phyloP scores from a whole-genome alignment of 192 early-diverging fungal genomes.

The Backusella macrospora region DNA sequence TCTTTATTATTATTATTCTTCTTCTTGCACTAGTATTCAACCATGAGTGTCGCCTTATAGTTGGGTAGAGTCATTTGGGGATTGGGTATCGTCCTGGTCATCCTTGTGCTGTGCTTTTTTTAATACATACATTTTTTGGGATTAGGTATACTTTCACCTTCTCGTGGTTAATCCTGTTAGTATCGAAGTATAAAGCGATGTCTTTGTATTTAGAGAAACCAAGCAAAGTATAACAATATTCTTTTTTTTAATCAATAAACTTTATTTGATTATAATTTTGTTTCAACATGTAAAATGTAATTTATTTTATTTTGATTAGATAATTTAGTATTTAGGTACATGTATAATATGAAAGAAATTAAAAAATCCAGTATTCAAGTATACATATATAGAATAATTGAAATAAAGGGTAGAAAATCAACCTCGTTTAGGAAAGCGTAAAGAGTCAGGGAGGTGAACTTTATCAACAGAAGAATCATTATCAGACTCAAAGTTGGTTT shows the following conservation, averaged over 20 bases:
- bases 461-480: background rate
- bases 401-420: slow-evolving; percentile 8
- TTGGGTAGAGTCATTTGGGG: no score
- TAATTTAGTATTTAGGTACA: background rate
- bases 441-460: slow-evolving; percentile 4
- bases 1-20: no score
- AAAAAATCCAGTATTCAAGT: background rate
- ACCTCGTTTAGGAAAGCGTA: slow-evolving; percentile 8
- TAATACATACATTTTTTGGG: no score
- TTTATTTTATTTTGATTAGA: no score
- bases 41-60: no score
- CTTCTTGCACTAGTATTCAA: no score
- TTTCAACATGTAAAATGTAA: no score
- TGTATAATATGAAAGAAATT: slow-evolving; percentile 11
- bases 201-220: slow-evolving; percentile 19
- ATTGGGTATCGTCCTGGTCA: no score
- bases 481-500: slow-evolving; percentile 3
- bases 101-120: no score
- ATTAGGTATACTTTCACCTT: no score
- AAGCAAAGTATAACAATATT: slow-evolving; percentile 10
- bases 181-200: slow-evolving; percentile 9
- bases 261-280: background rate
- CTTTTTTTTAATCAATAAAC: slow-evolving; percentile 11
- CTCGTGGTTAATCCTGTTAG: slow-evolving; percentile 16
- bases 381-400: slow-evolving; percentile 3